Evolutionary conservation across 192 early-diverging fungal genomes (phyloP), one percentile per base, ranked within the genome.

Genomic region (Haplosporangium gracile): DNA sequence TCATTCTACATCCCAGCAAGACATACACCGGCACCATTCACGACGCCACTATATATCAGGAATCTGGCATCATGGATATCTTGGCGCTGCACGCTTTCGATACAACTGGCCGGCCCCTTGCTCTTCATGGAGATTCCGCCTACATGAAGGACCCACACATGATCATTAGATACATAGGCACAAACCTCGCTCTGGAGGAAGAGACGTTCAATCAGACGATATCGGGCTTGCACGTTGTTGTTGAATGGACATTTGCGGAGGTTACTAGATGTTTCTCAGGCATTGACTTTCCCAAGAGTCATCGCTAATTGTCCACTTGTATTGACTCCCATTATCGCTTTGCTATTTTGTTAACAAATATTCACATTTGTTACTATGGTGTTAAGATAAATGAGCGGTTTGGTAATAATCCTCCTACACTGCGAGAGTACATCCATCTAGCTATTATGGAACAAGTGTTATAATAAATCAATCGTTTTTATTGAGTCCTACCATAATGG

Each of bases 321-420:
- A 42, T 72, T 39, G 71, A 40, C 26, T 72, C 71, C 34, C 70
- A 71, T 39, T 71, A 71, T 42, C 34, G 40, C 13, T 72, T 72
- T 72, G 20, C 71, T 47, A n/a, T 72, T 40, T 47, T 72, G 24
- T n/a, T 72, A 42, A 72, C 71, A 5, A 43, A 72, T 5, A 72
- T 72, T 72, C 71, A 72, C 42, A 72, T 43, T 72, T 49, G 40
- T 72, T 72, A 42, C 71, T 47, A 72, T 72, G 71, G 71, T 72
- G 42, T 36, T 45, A 26, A 72, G 26, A 49, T 32, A 42, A 45
- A 47, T 10, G 71, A 72, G 7, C n/a, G 9, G 43, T 72, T 72
- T 47, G 43, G 43, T 47, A 18, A 49, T n/a, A 10, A 72, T 72
- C 18, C 40, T 43, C 71, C 20, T 72, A 29, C 40, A 26, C 24